phyloP scores from a whole-genome alignment of 768 basidiomycete genomes.

The Infundibulicybe gibba region DNA sequence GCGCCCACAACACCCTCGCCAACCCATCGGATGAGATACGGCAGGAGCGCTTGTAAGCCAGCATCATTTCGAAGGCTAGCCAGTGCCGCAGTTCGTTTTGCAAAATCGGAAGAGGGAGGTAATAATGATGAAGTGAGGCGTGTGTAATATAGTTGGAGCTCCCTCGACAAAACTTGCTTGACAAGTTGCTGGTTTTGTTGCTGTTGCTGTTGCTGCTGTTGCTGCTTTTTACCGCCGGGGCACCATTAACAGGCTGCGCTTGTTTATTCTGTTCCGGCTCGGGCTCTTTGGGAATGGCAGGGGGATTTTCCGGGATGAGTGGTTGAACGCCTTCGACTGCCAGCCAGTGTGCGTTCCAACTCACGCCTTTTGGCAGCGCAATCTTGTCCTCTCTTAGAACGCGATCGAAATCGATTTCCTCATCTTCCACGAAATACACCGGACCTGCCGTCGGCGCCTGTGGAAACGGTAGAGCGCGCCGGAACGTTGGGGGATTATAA shows the following conservation, averaged over 20 bases:
- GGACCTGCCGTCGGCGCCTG: conserved; percentile 53
- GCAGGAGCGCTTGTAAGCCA: conserved; percentile 85
- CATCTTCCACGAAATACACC: conserved; percentile 93
- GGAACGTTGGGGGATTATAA: conserved; percentile 59
- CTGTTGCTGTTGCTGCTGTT: conserved; percentile 40
- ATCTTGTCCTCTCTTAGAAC: conserved; percentile 86
- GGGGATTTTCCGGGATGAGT: conserved; percentile 69
- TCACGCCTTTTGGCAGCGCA: conserved; percentile 72
- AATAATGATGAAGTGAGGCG: conserved; percentile 84
- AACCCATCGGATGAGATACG: conserved; percentile 94
- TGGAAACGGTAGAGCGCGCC: conserved; percentile 52
- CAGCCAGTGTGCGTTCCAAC: conserved; percentile 95
- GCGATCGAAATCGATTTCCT: conserved; percentile 95
- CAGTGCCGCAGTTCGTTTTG: conserved; percentile 85
- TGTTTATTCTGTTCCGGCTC: conserved; percentile 27
- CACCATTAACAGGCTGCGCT: conserved; percentile 18
- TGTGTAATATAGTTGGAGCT: conserved; percentile 92
- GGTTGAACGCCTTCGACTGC: conserved; percentile 98
- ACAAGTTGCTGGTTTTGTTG: conserved; percentile 73
- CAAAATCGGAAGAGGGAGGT: conserved; percentile 60
- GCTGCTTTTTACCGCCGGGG: conserved; percentile 6
- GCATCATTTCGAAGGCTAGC: conserved; percentile 88
- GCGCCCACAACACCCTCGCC: conserved; percentile 80
- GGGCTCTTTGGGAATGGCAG: conserved; percentile 17
- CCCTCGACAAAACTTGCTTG: conserved; percentile 89